These are phyloP conservation scores for Cystobasidium onofrii DNA, from an alignment of 768 basidiomycete species.

Conservation along the genomic window DNA sequence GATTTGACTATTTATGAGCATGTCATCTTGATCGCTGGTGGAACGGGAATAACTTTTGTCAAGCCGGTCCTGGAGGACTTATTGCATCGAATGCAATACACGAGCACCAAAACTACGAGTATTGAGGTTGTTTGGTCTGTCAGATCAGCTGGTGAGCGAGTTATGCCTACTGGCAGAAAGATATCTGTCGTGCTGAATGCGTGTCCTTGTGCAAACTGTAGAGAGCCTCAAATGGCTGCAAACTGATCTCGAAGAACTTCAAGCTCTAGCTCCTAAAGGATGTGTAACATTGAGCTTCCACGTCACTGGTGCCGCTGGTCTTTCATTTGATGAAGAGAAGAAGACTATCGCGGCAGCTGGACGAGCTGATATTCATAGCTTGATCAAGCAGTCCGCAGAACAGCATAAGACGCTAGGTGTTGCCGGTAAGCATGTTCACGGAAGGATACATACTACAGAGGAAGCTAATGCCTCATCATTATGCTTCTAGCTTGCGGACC, in stretches of 20 bases:
- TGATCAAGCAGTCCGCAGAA: neutral
- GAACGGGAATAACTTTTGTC: constrained; percentile 36
- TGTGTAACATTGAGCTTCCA: neutral
- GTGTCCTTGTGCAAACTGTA: neutral
- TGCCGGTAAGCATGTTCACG: neutral
- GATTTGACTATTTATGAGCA: constrained; percentile 34
- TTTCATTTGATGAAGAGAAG: neutral
- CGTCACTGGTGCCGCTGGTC: constrained; percentile 2
- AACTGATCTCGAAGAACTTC: neutral
- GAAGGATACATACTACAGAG: neutral
- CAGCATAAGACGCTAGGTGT: neutral
- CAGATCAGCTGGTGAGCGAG: constrained; percentile 10
- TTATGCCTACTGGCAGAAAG: neutral
- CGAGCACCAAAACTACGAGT: neutral
- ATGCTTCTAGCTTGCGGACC: constrained; percentile 12
- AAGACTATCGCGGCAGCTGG: neutral
- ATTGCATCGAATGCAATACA: neutral
- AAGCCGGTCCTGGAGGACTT: constrained; percentile 10
- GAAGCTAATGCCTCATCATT: neutral
- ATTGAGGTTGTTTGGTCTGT: constrained; percentile 15
- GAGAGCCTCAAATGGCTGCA: constrained; percentile 14
- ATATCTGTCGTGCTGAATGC: neutral
- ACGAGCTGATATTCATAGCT: neutral
- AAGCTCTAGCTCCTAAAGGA: neutral
- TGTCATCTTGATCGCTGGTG: constrained; percentile 38